phyloP scores from a whole-genome alignment of 108 stramenopile species.

The Mediolabrus comicus region DNA sequence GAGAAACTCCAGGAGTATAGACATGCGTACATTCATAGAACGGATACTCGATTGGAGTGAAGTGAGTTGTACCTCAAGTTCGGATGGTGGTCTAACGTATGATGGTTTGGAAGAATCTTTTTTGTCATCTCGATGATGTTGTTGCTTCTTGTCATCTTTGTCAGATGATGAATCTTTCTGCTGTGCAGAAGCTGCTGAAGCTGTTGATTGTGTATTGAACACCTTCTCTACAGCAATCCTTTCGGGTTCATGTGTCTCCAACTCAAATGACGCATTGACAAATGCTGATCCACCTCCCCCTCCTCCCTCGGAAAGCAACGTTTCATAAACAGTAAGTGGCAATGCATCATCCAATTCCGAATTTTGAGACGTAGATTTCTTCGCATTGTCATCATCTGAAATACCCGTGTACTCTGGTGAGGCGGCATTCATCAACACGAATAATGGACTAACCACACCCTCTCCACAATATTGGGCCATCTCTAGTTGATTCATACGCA shows the following conservation, averaged over 20 bases:
- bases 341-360: constrained; percentile 34
- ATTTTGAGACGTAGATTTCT: background rate
- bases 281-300: constrained; percentile 27
- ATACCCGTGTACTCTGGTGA: constrained; percentile 7
- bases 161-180: background rate
- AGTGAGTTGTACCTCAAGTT: constrained; percentile 34
- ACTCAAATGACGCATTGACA: constrained; percentile 54
- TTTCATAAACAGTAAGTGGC: constrained; percentile 60
- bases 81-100: constrained; percentile 25
- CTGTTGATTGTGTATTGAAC: constrained; percentile 51
- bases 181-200: background rate
- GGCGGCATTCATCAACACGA: constrained; percentile 45
- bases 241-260: constrained; percentile 75
- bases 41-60: constrained; percentile 39
- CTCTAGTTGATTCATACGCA: constrained; percentile 46
- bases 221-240: constrained; percentile 80
- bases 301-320: constrained; percentile 11
- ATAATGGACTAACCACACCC: constrained; percentile 42
- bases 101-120: constrained; percentile 13
- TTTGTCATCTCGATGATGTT: background rate
- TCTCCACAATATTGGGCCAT: constrained; percentile 44
- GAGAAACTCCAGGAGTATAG: constrained; percentile 56
- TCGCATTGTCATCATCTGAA: background rate
- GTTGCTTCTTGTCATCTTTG: constrained; percentile 16
- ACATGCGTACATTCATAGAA: constrained; percentile 63